Evolutionary conservation across 352 stramenopile genomes (phyloP).

Genomic region (Pythium apleroticum): DNA sequence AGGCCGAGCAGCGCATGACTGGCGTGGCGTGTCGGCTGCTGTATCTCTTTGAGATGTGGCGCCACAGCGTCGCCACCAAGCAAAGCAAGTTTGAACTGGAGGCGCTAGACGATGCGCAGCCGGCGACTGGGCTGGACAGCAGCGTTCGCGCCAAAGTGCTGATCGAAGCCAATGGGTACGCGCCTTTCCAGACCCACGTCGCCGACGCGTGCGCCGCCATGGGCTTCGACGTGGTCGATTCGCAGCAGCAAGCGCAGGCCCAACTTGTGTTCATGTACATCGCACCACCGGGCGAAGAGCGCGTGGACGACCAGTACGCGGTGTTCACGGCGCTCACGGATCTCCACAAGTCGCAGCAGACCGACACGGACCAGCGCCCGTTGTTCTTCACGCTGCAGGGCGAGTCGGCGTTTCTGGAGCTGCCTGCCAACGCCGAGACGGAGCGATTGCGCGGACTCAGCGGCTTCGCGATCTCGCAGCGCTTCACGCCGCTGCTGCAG

Average conservation of each 20-base stretch:
- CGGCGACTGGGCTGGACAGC: neutral
- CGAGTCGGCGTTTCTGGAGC: slow-evolving; percentile 63
- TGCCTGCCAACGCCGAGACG: slow-evolving; percentile 43
- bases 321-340: slow-evolving; percentile 41
- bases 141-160: slow-evolving; percentile 27
- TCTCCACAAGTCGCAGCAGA: slow-evolving; percentile 20
- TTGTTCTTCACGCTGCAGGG: slow-evolving; percentile 71
- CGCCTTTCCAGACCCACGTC: slow-evolving; percentile 43
- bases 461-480: slow-evolving; percentile 78
- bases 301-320: slow-evolving; percentile 38
- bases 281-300: slow-evolving; percentile 47
- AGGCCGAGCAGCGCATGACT: slow-evolving; percentile 44
- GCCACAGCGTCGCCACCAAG: slow-evolving; percentile 1
- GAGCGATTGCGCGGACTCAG: slow-evolving; percentile 64
- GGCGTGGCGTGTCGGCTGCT: slow-evolving; percentile 69
- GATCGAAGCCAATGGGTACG: slow-evolving; percentile 58
- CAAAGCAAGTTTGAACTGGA: slow-evolving; percentile 18
- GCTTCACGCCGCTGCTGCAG: slow-evolving; percentile 51
- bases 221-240: slow-evolving; percentile 40
- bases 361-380: slow-evolving; percentile 34
- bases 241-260: slow-evolving; percentile 24
- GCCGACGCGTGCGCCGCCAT: slow-evolving; percentile 45
- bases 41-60: slow-evolving; percentile 64
- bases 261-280: slow-evolving; percentile 66
- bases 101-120: slow-evolving; percentile 16